These are phyloP conservation scores for Citrus reticulata DNA, from an alignment of 345 rosid species.

Conservation along the genomic window DNA sequence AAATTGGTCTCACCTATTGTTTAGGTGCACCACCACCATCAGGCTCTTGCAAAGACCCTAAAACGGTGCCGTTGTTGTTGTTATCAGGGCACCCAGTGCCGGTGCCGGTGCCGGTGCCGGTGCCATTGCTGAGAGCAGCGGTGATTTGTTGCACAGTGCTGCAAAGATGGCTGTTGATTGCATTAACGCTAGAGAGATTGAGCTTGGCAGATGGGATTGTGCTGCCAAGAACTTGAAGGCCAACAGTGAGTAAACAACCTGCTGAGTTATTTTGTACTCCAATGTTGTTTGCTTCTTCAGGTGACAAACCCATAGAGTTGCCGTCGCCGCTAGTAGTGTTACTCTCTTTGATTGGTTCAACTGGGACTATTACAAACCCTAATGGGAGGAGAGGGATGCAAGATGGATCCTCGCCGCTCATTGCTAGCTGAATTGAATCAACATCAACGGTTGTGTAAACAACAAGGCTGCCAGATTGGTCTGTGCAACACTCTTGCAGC, in stretches of 20 bases:
- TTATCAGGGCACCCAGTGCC: conserved; percentile 11
- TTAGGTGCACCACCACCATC: conserved; percentile 16
- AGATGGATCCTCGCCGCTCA: conserved; percentile 81
- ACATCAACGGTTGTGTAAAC: conserved; percentile 76
- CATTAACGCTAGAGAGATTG: conserved; percentile 56
- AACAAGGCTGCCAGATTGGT: conserved; percentile 73
- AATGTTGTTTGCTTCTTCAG: conserved; percentile 18
- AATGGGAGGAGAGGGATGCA: conserved; percentile 71
- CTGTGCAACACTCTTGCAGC: conserved; percentile 89
- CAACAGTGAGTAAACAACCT: conserved; percentile 75
- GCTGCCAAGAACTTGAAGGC: conserved; percentile 81
- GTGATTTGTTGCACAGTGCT: conserved; percentile 63
- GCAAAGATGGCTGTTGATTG: conserved; percentile 69
- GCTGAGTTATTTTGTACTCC: conserved; percentile 17
- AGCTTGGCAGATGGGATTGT: conserved; percentile 66
- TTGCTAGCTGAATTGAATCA: conserved; percentile 64
- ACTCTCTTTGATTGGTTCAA: conserved; percentile 23
- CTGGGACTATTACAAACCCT: conserved; percentile 68
- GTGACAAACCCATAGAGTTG: not conserved
- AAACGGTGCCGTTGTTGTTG: conserved; percentile 10
- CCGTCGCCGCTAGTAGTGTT: not conserved
- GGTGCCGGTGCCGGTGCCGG: not conserved
- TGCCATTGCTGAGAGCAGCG: conserved; percentile 37
- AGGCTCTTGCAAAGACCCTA: conserved; percentile 24
- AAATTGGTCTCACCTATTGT: conserved; percentile 9